Evolutionary conservation across 331 rosid genomes (phyloP).

Genomic region (Malus hybrid): DNA sequence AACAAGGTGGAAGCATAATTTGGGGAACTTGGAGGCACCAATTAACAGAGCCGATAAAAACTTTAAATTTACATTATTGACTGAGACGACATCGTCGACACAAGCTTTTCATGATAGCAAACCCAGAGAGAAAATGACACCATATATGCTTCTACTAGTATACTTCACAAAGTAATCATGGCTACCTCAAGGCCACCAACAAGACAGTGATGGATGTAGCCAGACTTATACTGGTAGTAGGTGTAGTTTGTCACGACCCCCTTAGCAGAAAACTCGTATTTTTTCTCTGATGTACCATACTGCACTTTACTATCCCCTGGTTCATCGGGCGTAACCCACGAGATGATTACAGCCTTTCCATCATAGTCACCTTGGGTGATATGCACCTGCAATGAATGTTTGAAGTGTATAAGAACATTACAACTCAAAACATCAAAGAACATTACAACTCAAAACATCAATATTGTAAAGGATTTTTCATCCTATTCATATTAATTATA

Average conservation of each 20-base stretch:
- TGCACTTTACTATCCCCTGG: conserved; percentile 56
- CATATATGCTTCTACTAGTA: background rate
- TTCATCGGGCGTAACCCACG: conserved; percentile 78
- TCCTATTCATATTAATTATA: too few species aligned
- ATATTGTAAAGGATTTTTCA: background rate
- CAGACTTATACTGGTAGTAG: conserved; percentile 72
- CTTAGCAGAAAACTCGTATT: conserved; percentile 38
- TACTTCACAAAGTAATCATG: background rate
- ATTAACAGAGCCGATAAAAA: background rate
- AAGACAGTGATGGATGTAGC: conserved; percentile 83
- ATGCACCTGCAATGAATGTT: conserved; percentile 56
- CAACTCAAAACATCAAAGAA: background rate
- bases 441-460: background rate
- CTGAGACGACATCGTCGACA: background rate
- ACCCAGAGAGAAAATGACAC: background rate
- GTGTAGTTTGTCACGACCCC: conserved; percentile 58
- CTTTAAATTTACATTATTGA: background rate
- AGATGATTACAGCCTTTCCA: conserved; percentile 79
- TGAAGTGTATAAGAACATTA: background rate
- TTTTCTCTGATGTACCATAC: conserved; percentile 48
- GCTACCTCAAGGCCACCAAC: conserved; percentile 72
- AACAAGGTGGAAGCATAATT: too few species aligned
- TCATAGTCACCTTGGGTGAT: conserved; percentile 96
- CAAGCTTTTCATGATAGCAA: background rate
- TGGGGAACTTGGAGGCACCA: background rate